Evolutionary conservation across 495 filamentous ascomycete species (phyloP).

Genomic region (Aspergillus incahuasiensis): DNA sequence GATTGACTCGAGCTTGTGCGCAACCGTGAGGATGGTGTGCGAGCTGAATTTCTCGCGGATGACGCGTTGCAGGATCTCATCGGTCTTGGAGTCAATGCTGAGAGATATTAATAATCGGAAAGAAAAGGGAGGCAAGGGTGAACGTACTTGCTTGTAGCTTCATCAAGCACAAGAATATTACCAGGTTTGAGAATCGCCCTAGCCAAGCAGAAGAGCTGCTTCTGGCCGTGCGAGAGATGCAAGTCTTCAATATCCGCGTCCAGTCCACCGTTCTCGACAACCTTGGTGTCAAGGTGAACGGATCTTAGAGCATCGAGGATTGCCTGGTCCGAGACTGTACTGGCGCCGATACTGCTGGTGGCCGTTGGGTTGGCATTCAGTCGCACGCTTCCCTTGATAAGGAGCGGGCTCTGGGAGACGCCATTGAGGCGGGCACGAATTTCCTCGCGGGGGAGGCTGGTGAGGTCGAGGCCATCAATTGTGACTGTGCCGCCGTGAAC

Average conservation of each 20-base stretch:
- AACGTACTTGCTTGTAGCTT: constrained; percentile 48
- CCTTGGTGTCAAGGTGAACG: constrained; percentile 44
- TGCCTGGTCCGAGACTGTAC: constrained; percentile 24
- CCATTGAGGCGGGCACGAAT: constrained; percentile 46
- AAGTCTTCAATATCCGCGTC: constrained; percentile 46
- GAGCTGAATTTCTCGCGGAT: constrained; percentile 53
- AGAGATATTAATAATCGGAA: background rate
- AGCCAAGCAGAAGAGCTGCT: constrained; percentile 61
- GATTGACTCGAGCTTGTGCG: constrained; percentile 59
- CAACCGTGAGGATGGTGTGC: constrained; percentile 58
- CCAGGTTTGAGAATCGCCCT: constrained; percentile 51
- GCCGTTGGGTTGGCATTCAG: constrained; percentile 46
- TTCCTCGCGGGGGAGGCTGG: constrained; percentile 41
- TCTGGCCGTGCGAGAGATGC: constrained; percentile 56
- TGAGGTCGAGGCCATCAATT: constrained; percentile 47
- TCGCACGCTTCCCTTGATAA: constrained; percentile 43
- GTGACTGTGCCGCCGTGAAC: constrained; percentile 37
- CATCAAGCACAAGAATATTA: constrained; percentile 48
- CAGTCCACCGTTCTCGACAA: constrained; percentile 49
- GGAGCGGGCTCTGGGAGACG: constrained; percentile 56
- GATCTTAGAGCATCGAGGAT: constrained; percentile 44
- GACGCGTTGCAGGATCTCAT: constrained; percentile 54
- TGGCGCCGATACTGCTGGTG: background rate
- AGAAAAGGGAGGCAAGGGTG: background rate
- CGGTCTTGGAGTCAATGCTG: constrained; percentile 53